These are phyloP conservation scores for Wickerhamiella vanderwaltii DNA, from an alignment of 805 yeast species.

Conservation along the genomic window DNA sequence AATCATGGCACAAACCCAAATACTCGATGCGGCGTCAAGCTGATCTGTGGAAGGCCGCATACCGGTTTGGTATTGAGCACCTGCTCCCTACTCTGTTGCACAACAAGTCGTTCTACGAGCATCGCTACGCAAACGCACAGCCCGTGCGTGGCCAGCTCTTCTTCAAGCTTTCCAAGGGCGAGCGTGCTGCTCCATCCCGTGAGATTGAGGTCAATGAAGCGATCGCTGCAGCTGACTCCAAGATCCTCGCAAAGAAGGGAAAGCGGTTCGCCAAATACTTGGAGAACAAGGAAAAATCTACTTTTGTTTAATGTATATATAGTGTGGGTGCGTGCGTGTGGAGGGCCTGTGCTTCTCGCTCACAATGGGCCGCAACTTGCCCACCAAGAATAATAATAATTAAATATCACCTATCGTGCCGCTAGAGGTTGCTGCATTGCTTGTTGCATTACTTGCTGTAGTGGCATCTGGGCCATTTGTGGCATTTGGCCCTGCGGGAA, in stretches of 20 bases:
- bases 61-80: conserved; percentile 65
- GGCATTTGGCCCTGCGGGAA: no score
- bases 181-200: conserved; percentile 45
- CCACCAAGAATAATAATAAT: no score
- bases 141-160: conserved; percentile 62
- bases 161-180: conserved; percentile 76
- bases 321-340: no score
- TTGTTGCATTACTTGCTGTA: no score
- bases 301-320: conserved; percentile 13
- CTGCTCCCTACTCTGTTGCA: conserved; percentile 56
- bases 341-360: no score
- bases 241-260: conserved; percentile 54
- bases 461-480: no score
- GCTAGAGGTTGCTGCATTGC: no score
- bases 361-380: no score
- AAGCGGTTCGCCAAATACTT: conserved; percentile 24
- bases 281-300: conserved; percentile 13
- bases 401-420: no score
- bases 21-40: conserved; percentile 74
- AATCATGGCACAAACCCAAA: conserved; percentile 62
- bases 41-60: conserved; percentile 71
- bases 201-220: conserved; percentile 53
- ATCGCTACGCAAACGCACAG: conserved; percentile 56
- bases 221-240: conserved; percentile 50
- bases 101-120: conserved; percentile 59